Conservation (phyloP, 2,329 filamentous ascomycete species). For the Zymoseptoria brevis region DNA sequence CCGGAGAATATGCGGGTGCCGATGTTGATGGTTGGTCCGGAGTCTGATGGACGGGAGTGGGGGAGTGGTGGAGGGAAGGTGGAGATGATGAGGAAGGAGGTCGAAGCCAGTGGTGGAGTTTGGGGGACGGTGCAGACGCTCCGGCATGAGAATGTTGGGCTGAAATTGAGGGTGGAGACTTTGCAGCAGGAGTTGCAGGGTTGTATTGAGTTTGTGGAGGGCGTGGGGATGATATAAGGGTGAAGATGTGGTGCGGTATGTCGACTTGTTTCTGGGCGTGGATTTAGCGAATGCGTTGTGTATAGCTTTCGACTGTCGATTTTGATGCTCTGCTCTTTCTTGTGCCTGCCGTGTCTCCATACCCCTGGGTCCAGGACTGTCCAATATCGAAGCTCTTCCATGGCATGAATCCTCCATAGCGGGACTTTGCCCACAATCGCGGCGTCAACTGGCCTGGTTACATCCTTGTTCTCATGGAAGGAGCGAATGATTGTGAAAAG, state of each 20-base stretch:
- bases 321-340: background rate
- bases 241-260: background rate
- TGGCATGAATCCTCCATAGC: no score
- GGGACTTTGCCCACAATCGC: no score
- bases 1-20: background rate
- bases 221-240: background rate
- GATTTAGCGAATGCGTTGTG: background rate
- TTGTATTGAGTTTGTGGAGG: slow-evolving; percentile 45
- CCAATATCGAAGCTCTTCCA: no score
- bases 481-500: no score
- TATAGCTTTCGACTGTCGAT: background rate
- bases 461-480: no score
- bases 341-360: background rate
- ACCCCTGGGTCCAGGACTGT: no score
- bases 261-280: background rate
- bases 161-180: slow-evolving; percentile 46
- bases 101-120: slow-evolving; percentile 29
- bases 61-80: background rate
- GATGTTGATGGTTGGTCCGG: background rate
- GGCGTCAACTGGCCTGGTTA: no score
- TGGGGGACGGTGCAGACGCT: slow-evolving; percentile 47
- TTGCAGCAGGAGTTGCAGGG: slow-evolving; percentile 50
- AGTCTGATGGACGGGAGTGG: background rate
- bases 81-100: background rate
- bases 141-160: slow-evolving; percentile 46